Evolutionary conservation across 1,284 basidiomycete species (phyloP), one percentile per base, ranked within the genome.

Genomic region (Kwoniella shivajii): DNA sequence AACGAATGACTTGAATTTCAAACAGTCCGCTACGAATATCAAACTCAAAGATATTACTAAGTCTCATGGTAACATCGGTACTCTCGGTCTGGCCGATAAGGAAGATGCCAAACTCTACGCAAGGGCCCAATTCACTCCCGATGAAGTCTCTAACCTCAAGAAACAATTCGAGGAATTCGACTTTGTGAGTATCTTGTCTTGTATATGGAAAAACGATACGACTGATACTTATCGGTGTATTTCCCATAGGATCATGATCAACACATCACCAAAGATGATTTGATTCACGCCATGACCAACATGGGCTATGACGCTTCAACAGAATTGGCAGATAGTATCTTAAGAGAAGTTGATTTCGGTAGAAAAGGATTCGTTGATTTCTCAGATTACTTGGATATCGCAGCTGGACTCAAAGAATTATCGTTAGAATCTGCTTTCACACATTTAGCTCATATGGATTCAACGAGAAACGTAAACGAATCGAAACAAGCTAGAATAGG

Each of bases 371-470:
- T 82, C 22, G 74, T 92, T 43, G 85, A 86, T 62, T 85, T 89
- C 68, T 86, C 91, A 66, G 87, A 88, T 71, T 91, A 92, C 71
- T 80, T 91, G 43, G 89, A 92, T 83, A 85, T 92, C 47, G 92
- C 88, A 57, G 89, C 87, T 2, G 87, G 85, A 48, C 78, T 93
- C 61, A 91, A 91, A 74, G 89, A 92, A 65, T 83, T 92, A 18
- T 61, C 72, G 47, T 60, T 83, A 84, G 54, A 85, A 85, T 69
- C 79, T 81, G 49, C 86, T 81, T 72, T 78, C 75, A 52, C 78
- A 70, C 71, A 75, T 60, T 59, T 77, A n/a, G 75, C 77, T 34
- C 71, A 74, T 39, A 62, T 78, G 39, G 69, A 73, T 52, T 56
- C 64, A 26, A 53, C 55, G 4, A 51, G 71, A 24, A 59, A 68